Percentiles rank a stretch among this genome's conserved stretches.
phyloP scores from a whole-genome alignment of 2,329 filamentous ascomycete species.

The Trichoderma koningiopsis region DNA sequence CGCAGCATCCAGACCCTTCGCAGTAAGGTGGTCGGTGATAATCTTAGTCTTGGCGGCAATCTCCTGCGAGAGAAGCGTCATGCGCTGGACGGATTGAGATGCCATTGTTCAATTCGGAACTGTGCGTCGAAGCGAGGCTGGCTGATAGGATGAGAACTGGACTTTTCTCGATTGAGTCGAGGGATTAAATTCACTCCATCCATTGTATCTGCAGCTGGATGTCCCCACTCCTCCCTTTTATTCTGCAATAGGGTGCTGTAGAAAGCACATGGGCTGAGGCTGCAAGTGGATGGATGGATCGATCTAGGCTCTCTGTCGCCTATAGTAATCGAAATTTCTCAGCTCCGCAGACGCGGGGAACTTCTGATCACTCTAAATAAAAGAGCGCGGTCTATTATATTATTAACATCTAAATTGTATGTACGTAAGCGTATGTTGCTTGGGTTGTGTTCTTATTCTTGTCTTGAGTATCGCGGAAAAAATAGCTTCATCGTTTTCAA shows the following conservation, averaged over 20 bases:
- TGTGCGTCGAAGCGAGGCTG: not conserved
- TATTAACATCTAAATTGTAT: not conserved
- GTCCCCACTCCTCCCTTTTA: slow-evolving; percentile 18
- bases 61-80: slow-evolving; percentile 19
- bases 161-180: not conserved
- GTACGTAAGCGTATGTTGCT: slow-evolving; percentile 4
- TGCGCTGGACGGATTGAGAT: slow-evolving; percentile 21
- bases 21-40: slow-evolving; percentile 25
- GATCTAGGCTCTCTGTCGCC: slow-evolving; percentile 1
- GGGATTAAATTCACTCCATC: slow-evolving; percentile 5
- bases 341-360: slow-evolving; percentile 19
- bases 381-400: not conserved
- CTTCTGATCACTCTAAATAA: not conserved
- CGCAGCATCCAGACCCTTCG: slow-evolving; percentile 22
- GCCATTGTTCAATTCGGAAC: slow-evolving; percentile 7
- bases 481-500: not conserved
- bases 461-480: not conserved
- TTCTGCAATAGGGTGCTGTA: not conserved
- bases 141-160: slow-evolving; percentile 11
- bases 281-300: not conserved
- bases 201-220: not conserved
- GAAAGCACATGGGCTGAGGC: not conserved
- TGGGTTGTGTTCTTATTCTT: not conserved
- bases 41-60: slow-evolving; percentile 23
- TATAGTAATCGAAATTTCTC: not conserved